Evolutionary conservation across 805 yeast genomes (phyloP), one percentile per base, ranked within the genome.

Genomic region (Blastobotrys muscicola): DNA sequence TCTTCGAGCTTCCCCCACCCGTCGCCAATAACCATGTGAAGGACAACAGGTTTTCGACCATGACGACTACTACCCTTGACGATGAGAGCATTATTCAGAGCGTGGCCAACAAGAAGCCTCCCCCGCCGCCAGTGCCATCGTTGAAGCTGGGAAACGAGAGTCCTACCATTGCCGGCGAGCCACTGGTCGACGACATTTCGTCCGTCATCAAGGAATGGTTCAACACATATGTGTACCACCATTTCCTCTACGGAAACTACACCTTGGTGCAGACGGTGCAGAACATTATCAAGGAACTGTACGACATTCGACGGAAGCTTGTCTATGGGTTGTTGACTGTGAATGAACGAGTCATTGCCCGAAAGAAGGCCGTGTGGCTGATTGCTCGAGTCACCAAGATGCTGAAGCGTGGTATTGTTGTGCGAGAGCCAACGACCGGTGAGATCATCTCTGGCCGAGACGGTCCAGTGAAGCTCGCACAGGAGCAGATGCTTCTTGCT

Each of bases 401-500:
- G 26, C 51, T 61, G 26, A 51, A 56, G 13, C 55, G 61, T 36
- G 61, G 60, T 20, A 51, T 60, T 38, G 50, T 61, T 14, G 64
- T 60, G 8, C 51, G 64, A 29, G 57, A 56, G 14, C 52, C 53
- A 7, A 34, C 31, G 12, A 49, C 60, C 10, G 64, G 63, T 33
- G 52, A 50, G 29, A 45, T 61, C 30, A 45, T 54, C 32, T 43
- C 57, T 14, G 58, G 54, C 20, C 43, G 46, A 30, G 54, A 47
- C 30, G 59, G 70, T 34, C 79, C 87, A 4, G 74, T 82, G 16
- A 58, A 64, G 35, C 67, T 86, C 45, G 83, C 89, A 11, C 70
- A 73, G 38, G 79, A 74, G 57, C 92, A 85, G 60, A 65, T 80
- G 41, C 70, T 80, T 43, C 72, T 80, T 60, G 89, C 94, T 0